A percentile compares a stretch with the other conserved stretches of the same genome.
These are phyloP conservation scores for Ustilago xerochloae DNA, from an alignment of 1,284 basidiomycete species.

Conservation along the genomic window DNA sequence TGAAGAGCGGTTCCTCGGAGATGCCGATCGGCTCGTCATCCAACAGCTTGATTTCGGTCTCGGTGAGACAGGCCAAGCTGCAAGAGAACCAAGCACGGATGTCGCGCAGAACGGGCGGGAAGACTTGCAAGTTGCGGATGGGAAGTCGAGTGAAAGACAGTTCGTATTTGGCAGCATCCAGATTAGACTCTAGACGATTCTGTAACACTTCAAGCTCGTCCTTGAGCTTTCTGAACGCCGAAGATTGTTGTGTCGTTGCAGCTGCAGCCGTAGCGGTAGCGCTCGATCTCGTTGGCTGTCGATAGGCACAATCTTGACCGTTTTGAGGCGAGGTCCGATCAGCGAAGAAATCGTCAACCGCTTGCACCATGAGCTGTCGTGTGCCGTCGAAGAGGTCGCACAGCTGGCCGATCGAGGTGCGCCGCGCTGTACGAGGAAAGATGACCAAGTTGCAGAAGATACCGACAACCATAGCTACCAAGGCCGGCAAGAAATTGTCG, in stretches of 20 bases:
- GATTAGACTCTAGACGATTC: constrained; percentile 16
- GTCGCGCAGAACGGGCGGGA: constrained; percentile 29
- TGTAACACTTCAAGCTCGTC: constrained; percentile 12
- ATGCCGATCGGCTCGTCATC: neutral
- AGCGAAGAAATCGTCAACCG: constrained; percentile 45
- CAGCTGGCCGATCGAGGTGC: constrained; percentile 33
- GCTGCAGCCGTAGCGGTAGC: neutral
- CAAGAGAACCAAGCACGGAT: constrained; percentile 55
- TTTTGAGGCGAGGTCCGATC: neutral
- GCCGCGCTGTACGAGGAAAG: constrained; percentile 49
- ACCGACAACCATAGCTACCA: constrained; percentile 48
- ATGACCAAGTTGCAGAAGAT: constrained; percentile 40
- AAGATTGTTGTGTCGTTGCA: neutral
- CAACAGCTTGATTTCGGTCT: neutral
- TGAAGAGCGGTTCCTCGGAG: neutral
- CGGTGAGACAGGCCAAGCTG: constrained; percentile 19
- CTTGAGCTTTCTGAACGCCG: constrained; percentile 20
- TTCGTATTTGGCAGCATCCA: constrained; percentile 54
- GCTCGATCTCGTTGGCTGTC: neutral
- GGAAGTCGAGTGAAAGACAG: constrained; percentile 45
- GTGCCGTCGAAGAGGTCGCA: constrained; percentile 23
- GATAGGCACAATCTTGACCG: neutral
- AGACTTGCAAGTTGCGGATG: constrained; percentile 18
- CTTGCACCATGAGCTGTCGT: constrained; percentile 29
- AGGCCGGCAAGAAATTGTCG: constrained; percentile 51